A percentile compares a stretch with the other conserved stretches of the same genome.
Conservation (phyloP, 176 grass and related monocot genomes). For the Oryza coarctata region DNA sequence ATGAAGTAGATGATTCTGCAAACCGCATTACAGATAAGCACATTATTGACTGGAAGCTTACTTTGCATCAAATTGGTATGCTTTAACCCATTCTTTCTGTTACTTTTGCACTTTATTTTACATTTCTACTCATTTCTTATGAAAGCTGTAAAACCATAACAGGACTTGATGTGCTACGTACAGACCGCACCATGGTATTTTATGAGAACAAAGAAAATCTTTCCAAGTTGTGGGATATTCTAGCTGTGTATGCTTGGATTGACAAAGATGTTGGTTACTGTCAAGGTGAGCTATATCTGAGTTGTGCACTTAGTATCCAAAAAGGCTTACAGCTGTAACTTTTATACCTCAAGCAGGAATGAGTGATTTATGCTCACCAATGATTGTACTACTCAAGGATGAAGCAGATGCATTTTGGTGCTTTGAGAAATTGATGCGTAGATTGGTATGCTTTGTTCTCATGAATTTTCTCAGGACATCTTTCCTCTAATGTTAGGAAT, state of each 20-base stretch:
- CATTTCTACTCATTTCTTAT: constrained; percentile 20
- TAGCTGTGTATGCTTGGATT: constrained; percentile 97
- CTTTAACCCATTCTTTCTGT: not conserved
- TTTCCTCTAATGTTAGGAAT: constrained; percentile 8
- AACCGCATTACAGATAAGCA: constrained; percentile 54
- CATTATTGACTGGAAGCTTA: constrained; percentile 95
- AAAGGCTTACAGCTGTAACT: constrained; percentile 20
- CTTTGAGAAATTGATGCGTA: constrained; percentile 97
- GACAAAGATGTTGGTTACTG: constrained; percentile 99
- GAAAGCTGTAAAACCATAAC: constrained; percentile 22
- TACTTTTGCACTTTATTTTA: constrained; percentile 22
- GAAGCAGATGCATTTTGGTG: constrained; percentile 99
- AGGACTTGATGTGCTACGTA: constrained; percentile 97
- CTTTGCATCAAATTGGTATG: constrained; percentile 96
- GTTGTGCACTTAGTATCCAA: constrained; percentile 18
- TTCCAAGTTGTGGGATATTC: constrained; percentile 97
- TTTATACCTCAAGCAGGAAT: constrained; percentile 69
- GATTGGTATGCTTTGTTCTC: constrained; percentile 66
- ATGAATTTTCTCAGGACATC: constrained; percentile 3
- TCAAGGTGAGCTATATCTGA: constrained; percentile 67
- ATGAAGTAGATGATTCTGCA: constrained; percentile 24
- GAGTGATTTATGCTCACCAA: constrained; percentile 98
- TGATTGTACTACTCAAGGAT: constrained; percentile 91
- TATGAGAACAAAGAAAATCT: constrained; percentile 98
- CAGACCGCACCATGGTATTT: constrained; percentile 93